Conservation (phyloP, 345 rosid species). For the Triadica sebifera region DNA sequence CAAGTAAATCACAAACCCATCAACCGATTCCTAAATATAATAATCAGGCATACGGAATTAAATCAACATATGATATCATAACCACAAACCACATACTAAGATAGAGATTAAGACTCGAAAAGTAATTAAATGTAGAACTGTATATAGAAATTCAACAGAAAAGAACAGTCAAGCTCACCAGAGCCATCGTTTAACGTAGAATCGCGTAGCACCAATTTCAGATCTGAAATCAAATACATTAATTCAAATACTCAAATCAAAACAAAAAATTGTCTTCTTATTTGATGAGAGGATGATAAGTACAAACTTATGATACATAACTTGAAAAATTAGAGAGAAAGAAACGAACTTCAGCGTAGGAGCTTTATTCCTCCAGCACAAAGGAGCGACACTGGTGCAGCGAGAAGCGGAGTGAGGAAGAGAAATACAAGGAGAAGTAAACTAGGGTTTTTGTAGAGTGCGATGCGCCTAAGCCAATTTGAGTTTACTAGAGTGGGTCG, state of each 20-base stretch:
- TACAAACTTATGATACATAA: background rate
- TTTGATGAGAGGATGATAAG: background rate
- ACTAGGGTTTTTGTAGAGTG: constrained; percentile 19
- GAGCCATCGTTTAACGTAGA: constrained; percentile 57
- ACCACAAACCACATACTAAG: background rate
- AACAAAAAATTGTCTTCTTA: background rate
- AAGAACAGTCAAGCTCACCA: constrained; percentile 42
- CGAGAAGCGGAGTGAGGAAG: background rate
- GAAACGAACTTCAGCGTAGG: background rate
- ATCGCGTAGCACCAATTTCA: constrained; percentile 34
- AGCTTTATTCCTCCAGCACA: background rate
- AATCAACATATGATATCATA: too few relatives aligned
- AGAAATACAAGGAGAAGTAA: background rate
- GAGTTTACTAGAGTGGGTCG: background rate
- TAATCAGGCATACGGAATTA: background rate
- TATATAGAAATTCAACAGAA: background rate
- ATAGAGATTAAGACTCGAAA: background rate
- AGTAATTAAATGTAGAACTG: background rate
- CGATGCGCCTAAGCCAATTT: too few relatives aligned
- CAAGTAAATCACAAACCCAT: background rate
- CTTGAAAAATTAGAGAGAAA: background rate
- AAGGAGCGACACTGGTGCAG: background rate
- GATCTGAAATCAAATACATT: constrained; percentile 43
- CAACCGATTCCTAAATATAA: background rate
- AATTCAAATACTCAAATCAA: background rate